A percentile compares a stretch with the other conserved stretches of the same genome.
Evolutionary conservation across 2,329 filamentous ascomycete genomes (phyloP).

Genomic region (Monilinia polystroma): DNA sequence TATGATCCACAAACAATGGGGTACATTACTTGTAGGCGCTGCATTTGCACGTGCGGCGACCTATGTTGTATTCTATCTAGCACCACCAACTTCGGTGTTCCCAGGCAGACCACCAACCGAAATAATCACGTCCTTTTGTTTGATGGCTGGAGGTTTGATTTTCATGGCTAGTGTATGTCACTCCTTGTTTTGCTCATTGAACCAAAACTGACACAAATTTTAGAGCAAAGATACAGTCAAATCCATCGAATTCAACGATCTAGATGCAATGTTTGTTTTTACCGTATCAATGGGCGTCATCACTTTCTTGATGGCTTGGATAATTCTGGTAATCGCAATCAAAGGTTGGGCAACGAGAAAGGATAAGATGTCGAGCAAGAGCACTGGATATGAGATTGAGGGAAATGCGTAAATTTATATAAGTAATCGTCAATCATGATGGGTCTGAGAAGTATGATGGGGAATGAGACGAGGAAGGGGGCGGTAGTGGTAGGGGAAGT

Average conservation of each 20-base stretch:
- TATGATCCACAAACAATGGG: constrained; percentile 96
- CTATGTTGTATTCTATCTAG: constrained; percentile 76
- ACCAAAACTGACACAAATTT: constrained; percentile 28
- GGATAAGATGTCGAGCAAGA: constrained; percentile 35
- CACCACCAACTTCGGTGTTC: constrained; percentile 75
- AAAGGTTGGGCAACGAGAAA: constrained; percentile 77
- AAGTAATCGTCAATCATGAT: background rate
- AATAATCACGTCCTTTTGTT: constrained; percentile 80
- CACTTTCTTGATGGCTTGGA: constrained; percentile 81
- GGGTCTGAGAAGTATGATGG: background rate
- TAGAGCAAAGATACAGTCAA: constrained; percentile 73
- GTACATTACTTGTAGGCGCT: constrained; percentile 76
- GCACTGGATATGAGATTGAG: background rate
- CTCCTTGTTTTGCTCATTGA: background rate
- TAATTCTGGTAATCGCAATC: constrained; percentile 72
- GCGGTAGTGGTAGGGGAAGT: too few species aligned
- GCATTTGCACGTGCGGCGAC: constrained; percentile 75
- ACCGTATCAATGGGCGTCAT: constrained; percentile 84
- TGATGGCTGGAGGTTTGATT: constrained; percentile 82
- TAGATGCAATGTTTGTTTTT: constrained; percentile 93
- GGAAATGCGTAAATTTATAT: background rate
- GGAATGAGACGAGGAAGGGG: background rate
- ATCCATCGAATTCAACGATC: constrained; percentile 71
- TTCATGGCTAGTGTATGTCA: constrained; percentile 84
- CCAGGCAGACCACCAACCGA: constrained; percentile 87